Evolutionary conservation across 2,329 filamentous ascomycete species (phyloP), one percentile per base, ranked within the genome.

Genomic region (Aspergillus puulaauensis): DNA sequence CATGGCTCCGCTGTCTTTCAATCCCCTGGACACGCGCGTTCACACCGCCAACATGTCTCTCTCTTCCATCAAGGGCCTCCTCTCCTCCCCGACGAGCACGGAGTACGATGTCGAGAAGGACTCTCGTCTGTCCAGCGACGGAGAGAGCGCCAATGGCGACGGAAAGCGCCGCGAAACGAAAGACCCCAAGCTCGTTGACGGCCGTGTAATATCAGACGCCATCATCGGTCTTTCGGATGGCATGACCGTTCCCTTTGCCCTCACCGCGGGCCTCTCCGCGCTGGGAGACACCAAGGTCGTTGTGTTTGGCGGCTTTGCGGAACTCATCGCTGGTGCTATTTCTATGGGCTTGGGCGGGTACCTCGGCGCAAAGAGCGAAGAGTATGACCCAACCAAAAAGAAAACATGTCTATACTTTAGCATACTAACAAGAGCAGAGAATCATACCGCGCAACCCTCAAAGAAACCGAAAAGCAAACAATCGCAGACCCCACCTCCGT

Each of bases 201-300:
- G 73, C 35, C 72, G 74, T 7, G 70, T 73, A 21, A 70, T 76
- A 8, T 76, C 74, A 46, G 86, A 90, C 72, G 81, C 86, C 61
- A 91, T 90, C 59, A 87, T 93, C 64, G 90, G 90, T 53, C 86
- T 92, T 65, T 87, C 89, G 0, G 90, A 93, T 68, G 90, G 90
- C 15, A 80, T 93, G 64, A 93, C 90, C 0, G 90, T 93, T 0
- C 90, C 90, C 0, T 93, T 93, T 65, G 90, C 90, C 15, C 79
- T 93, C 39, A 91, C 88, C 0, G 90, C 90, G 0, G 90, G 90
- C 14, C 79, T 93, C 52, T 75, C 71, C 7, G 77, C 76, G 2
- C 77, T 89, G 46, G 86, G 86, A n/a, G 80, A 84, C 69, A 86
- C 85, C 33, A 82, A 80, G 49, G 82, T 88, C 4, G 86, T 89